Conservation (phyloP, 1,284 basidiomycete species). For the Ganoderma sp. region DNA sequence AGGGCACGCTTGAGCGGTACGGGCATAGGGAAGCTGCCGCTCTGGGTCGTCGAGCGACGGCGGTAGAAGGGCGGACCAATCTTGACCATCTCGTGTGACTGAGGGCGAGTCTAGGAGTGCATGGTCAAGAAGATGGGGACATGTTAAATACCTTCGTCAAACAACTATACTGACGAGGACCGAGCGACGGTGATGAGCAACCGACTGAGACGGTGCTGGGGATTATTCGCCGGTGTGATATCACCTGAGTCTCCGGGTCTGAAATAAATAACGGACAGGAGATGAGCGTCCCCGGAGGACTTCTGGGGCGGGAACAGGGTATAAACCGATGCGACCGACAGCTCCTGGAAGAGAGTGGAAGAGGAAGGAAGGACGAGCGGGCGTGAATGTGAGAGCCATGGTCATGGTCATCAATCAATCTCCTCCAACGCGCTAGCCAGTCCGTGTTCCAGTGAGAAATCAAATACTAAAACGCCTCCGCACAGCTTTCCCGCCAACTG, state of each 20-base stretch:
- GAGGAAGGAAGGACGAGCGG: neutral
- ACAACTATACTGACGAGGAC: neutral
- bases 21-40: neutral
- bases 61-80: constrained; percentile 11
- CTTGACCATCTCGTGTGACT: constrained; percentile 15
- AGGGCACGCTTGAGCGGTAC: constrained; percentile 18
- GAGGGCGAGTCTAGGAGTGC: neutral
- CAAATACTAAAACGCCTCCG: neutral
- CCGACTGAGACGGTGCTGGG: neutral
- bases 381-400: neutral
- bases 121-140: neutral
- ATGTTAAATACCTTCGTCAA: constrained; percentile 4
- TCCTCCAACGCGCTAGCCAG: neutral
- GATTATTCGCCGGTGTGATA: neutral
- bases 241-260: neutral
- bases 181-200: neutral
- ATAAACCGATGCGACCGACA: neutral
- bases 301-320: neutral
- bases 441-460: neutral
- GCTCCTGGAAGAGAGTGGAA: neutral
- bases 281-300: neutral
- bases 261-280: neutral
- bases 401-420: constrained; percentile 3
- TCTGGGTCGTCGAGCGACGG: constrained; percentile 12
- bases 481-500: neutral